phyloP scores from a whole-genome alignment of 2,329 filamentous ascomycete genomes.

The Neofusicoccum umdonicola region DNA sequence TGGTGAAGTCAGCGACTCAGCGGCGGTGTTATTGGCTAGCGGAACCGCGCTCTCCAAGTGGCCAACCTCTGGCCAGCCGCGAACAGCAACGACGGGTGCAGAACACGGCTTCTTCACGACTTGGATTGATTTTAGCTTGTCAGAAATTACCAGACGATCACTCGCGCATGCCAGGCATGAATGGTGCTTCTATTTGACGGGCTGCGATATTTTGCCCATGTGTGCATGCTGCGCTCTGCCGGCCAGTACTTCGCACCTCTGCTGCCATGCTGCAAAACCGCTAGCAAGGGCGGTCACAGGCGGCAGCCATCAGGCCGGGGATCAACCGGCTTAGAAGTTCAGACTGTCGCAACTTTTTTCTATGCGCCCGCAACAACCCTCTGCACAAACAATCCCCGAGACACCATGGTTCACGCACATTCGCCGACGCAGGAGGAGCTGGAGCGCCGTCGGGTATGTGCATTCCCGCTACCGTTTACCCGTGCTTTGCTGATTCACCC shows the following conservation, averaged over 20 bases:
- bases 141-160: too few species aligned
- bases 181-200: too few species aligned
- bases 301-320: not conserved
- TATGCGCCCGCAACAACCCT: constrained; percentile 18
- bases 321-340: constrained; percentile 19
- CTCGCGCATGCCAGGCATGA: too few species aligned
- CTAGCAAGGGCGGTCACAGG: not conserved
- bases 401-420: constrained; percentile 41
- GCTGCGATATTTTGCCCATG: too few species aligned
- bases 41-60: not conserved
- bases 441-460: constrained; percentile 59
- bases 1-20: constrained; percentile 14
- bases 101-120: too few species aligned
- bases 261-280: not conserved
- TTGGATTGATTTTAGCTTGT: too few species aligned
- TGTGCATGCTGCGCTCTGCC: not conserved
- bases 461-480: not conserved
- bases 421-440: constrained; percentile 51
- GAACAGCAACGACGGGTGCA: too few species aligned
- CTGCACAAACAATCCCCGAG: constrained; percentile 17
- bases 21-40: not conserved
- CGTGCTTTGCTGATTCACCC: constrained; percentile 12
- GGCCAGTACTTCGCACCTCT: not conserved
- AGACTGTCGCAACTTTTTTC: constrained; percentile 19
- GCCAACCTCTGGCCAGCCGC: not conserved